Percentiles rank a stretch among this genome's conserved stretches.
Conservation (phyloP, 2,329 filamentous ascomycete genomes). For the Trichoderma harzianum region DNA sequence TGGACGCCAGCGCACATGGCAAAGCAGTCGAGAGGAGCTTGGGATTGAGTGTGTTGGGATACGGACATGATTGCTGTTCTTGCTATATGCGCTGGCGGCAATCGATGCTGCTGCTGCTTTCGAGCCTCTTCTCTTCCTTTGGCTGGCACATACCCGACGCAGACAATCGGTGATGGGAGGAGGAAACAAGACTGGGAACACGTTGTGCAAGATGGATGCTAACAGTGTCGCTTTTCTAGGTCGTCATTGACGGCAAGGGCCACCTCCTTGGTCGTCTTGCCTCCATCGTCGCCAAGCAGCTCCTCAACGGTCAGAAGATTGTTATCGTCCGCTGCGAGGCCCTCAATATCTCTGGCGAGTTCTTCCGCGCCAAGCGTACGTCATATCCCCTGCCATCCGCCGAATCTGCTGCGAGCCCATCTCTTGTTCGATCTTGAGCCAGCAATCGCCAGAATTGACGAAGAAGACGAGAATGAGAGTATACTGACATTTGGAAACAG, state of each 20-base stretch:
- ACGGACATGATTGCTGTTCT: background rate
- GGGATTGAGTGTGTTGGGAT: constrained; percentile 7
- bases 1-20: background rate
- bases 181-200: background rate
- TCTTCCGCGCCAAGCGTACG: constrained; percentile 99
- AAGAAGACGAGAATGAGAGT: background rate
- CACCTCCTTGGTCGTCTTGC: constrained; percentile 99
- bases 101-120: constrained; percentile 3
- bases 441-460: constrained; percentile 1
- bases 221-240: constrained; percentile 47
- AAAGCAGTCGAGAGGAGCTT: background rate
- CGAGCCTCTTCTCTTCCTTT: background rate
- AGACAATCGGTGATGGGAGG: background rate
- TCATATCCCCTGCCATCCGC: constrained; percentile 35
- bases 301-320: constrained; percentile 98
- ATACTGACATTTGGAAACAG: constrained; percentile 60
- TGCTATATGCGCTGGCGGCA: background rate
- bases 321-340: constrained; percentile 98
- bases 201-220: constrained; percentile 20
- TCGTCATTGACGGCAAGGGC: constrained; percentile 99
- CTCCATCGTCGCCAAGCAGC: constrained; percentile 97
- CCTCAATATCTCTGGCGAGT: constrained; percentile 99
- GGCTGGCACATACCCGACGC: background rate
- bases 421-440: background rate
- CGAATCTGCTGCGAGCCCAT: background rate